A percentile compares a stretch with the other conserved stretches of the same genome.
Evolutionary conservation across 2,329 filamentous ascomycete genomes (phyloP).

Genomic region (Scedosporium apiospermum): DNA sequence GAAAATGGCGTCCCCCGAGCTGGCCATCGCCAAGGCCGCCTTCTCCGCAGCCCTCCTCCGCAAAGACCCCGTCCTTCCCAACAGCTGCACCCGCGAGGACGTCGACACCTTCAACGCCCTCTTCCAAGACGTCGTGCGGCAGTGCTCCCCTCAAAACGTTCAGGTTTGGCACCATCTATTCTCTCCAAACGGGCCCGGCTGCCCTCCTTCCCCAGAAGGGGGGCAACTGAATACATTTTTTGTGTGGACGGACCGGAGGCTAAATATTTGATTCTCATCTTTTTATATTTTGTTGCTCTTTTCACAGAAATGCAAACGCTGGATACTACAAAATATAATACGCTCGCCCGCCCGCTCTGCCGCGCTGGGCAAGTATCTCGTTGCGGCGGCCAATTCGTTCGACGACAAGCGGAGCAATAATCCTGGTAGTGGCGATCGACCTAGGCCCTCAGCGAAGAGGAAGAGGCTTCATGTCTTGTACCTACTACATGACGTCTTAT

Average conservation of each 20-base stretch:
- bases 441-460: conserved; percentile 30
- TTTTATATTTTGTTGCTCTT: background rate
- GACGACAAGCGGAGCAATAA: conserved; percentile 5
- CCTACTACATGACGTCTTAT: conserved; percentile 67
- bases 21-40: conserved; percentile 72
- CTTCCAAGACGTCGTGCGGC: conserved; percentile 54
- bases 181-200: conserved; percentile 10
- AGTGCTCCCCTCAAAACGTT: conserved; percentile 73
- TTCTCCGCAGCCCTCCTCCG: conserved; percentile 65
- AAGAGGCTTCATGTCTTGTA: conserved; percentile 69
- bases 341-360: conserved; percentile 56
- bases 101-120: conserved; percentile 60
- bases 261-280: conserved; percentile 5
- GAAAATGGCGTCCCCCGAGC: conserved; percentile 56
- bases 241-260: background rate
- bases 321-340: conserved; percentile 66
- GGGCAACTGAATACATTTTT: background rate
- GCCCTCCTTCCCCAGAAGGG: conserved; percentile 5
- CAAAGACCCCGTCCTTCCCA: conserved; percentile 49
- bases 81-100: conserved; percentile 55
- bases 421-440: background rate
- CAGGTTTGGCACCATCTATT: conserved; percentile 62
- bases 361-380: conserved; percentile 67
- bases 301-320: conserved; percentile 75
- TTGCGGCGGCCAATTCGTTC: conserved; percentile 56